Conservation (phyloP, 2,329 filamentous ascomycete species). For the Hymenoscyphus linearis region DNA sequence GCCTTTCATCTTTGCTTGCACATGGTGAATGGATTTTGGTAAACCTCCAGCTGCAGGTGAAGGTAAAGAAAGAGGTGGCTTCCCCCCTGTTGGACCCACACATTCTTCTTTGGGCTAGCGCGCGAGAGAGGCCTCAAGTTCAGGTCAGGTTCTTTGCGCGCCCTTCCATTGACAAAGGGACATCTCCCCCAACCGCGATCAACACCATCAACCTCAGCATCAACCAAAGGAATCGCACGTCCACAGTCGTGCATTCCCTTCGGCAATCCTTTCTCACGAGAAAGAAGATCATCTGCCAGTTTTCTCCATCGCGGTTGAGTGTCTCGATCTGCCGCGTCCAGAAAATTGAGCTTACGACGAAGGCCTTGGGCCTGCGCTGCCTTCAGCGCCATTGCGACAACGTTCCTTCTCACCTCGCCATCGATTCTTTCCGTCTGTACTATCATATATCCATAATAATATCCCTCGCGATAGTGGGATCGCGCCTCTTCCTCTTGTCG, state of each 20-base stretch:
- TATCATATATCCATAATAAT: constrained; percentile 9
- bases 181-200: constrained; percentile 4
- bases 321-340: constrained; percentile 23
- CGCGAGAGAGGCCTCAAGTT: constrained; percentile 3
- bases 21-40: no score
- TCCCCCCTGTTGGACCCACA: not conserved
- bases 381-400: constrained; percentile 29
- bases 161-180: constrained; percentile 1
- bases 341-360: constrained; percentile 21
- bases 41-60: no score
- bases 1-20: no score
- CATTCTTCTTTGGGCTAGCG: constrained; percentile 2
- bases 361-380: constrained; percentile 31
- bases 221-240: constrained; percentile 31
- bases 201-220: constrained; percentile 14
- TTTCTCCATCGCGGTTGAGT: constrained; percentile 20
- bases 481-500: constrained; percentile 22
- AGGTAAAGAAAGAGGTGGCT: no score
- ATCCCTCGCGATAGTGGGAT: constrained; percentile 16
- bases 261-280: constrained; percentile 28
- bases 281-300: constrained; percentile 28
- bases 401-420: constrained; percentile 22
- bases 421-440: constrained; percentile 17
- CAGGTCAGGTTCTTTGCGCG: constrained; percentile 7
- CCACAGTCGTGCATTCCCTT: constrained; percentile 31